Base-by-base conservation (phyloP, 176 grass and related monocot species). In the Zizania latifolia region DNA sequence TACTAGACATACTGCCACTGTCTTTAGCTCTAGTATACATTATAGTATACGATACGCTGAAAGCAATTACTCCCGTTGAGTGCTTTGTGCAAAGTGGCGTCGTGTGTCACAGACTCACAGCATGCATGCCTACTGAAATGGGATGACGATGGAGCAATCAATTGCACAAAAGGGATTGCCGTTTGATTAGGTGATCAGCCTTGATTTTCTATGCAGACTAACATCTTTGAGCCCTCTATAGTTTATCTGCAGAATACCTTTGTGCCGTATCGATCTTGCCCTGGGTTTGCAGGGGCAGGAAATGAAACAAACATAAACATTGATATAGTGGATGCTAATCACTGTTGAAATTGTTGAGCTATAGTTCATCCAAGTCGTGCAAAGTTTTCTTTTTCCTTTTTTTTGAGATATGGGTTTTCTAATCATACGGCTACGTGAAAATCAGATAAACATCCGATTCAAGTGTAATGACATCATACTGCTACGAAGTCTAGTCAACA, bases 101-200 rank as follows among this genome's bases (percentile, higher is more conserved):
- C 27, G 58, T 71, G 46, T 38, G 40, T 6, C 3, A 24, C 44
- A 48, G 4, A 8, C n/a, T n/a, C n/a, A n/a, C n/a, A n/a, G n/a
- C n/a, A n/a, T n/a, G 43, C 54, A 4, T 31, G 61, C 59, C 31
- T 73, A 46, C 17, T 19, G 4, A 53, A 3, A 48, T 70, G 71
- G 65, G 57, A 62, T 71, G 37, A 58, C 77, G 85, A 63, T 72
- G 24, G 48, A 70, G 17, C 78, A 77, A 82, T 77, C 84, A 41
- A 37, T 30, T 54, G 57, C 66, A 35, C 44, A 15, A 12, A n/a
- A 51, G 78, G 67, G 65, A 82, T 58, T 71, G 32, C 64, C 59
- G 65, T 57, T 56, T 45, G 33, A 26, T 34, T 33, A 7, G 14
- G 43, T 24, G 30, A 53, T 34, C 28, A 6, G 32, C 12, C 56